Evolutionary conservation across 208 protist genomes (phyloP), one percentile per base, ranked within the genome.

Genomic region (Wallacemonas sp.): DNA sequence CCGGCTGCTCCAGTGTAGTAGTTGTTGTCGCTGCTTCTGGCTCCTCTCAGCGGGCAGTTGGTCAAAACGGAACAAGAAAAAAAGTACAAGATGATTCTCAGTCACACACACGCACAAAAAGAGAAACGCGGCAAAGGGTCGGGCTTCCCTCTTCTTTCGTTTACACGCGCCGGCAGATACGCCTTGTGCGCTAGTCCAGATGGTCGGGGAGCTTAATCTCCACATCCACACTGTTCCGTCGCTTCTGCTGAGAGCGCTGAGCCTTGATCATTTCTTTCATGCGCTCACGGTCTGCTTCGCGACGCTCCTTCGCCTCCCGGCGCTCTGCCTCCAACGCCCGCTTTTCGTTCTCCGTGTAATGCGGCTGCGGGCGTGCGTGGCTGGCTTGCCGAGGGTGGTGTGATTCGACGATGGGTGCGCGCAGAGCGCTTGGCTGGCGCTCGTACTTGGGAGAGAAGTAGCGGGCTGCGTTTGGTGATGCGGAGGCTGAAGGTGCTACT

Each of bases 181-280:
- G n/a, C n/a, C n/a, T n/a, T n/a, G n/a, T 57, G 24, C 30, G 61
- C 50, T 73, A 75, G 21, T 69, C 70, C 63, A 68, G 37, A 46
- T 79, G 65, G 48, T 80, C 77, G 9, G 87, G 87, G 13, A 91
- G 48, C 30, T 85, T 67, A 30, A 93, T 84, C 52, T 90, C 71
- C 2, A 92, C 82, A 19, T 79, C 68, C 41, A 85, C 22, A 32
- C 41, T 64, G 33, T 76, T 58, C 13, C 64, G 22, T 46, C 38
- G 69, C 58, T 63, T 72, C 58, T 75, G 82, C 66, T 48, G 60
- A 65, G 72, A 71, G 57, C 85, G 85, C 64, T 77, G 80, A 30
- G 83, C 73, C 5, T 66, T 78, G 48, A 93, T 93, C 41, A 87
- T 80, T 62, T 82, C 76, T 71, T 83, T 78, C 83, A 92, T 87